Conservation (phyloP, 2,329 filamentous ascomycete species). For the Exserohilum rostratum region DNA sequence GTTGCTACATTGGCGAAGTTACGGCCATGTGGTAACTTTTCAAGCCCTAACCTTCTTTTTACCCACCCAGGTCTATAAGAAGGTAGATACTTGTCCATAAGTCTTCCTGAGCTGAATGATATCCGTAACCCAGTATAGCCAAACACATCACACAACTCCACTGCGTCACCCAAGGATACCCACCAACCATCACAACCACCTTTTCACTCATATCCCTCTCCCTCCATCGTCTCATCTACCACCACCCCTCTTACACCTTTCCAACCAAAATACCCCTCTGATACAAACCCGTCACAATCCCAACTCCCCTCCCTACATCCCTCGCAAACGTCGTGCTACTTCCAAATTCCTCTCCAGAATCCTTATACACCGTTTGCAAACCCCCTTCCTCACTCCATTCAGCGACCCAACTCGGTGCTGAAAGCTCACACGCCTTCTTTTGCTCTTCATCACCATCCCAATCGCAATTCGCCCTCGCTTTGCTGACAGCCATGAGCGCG, state of each 20-base stretch:
- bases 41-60: too few relatives aligned
- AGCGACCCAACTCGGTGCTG: constrained; percentile 45
- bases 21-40: too few relatives aligned
- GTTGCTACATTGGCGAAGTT: too few relatives aligned
- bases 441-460: constrained; percentile 21
- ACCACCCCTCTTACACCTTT: constrained; percentile 22
- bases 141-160: neutral
- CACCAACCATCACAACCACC: neutral
- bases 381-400: constrained; percentile 49
- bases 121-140: neutral
- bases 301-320: constrained; percentile 45
- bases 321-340: constrained; percentile 47
- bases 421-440: constrained; percentile 33
- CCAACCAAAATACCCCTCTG: constrained; percentile 50
- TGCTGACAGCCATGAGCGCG: constrained; percentile 31
- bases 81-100: too few relatives aligned
- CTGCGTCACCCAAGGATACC: neutral
- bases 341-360: constrained; percentile 42
- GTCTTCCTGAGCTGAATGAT: too few relatives aligned
- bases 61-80: too few relatives aligned
- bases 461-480: constrained; percentile 27
- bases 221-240: neutral
- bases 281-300: constrained; percentile 50
- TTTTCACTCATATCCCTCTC: neutral
- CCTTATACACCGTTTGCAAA: constrained; percentile 44